Percentiles rank a stretch among this genome's conserved stretches.
These are phyloP conservation scores for Solanum appendiculatum DNA, from an alignment of 257 asterid species.

Conservation along the genomic window DNA sequence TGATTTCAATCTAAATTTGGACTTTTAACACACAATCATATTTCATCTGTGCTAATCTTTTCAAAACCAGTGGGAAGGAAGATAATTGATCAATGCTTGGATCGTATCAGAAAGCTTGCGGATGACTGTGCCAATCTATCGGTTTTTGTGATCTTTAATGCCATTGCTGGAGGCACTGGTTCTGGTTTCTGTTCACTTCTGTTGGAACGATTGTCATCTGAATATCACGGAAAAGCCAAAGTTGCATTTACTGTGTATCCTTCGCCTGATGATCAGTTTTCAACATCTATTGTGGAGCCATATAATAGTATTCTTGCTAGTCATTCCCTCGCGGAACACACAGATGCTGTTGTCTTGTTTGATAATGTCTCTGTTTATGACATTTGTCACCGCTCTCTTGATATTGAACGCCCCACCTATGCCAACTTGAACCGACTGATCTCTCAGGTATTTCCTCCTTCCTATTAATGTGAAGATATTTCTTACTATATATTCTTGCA, in stretches of 20 bases:
- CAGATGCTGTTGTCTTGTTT: not conserved
- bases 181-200: not conserved
- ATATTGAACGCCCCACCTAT: not conserved
- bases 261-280: not conserved
- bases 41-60: too few relatives aligned
- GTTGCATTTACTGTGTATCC: not conserved
- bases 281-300: constrained; percentile 11
- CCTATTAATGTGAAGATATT: too few relatives aligned
- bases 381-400: not conserved
- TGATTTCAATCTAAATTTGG: too few relatives aligned
- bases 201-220: not conserved
- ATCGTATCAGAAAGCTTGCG: not conserved
- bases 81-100: not conserved
- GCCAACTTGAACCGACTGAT: constrained; percentile 8
- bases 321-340: constrained; percentile 2
- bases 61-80: not conserved
- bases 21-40: not conserved
- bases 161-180: not conserved
- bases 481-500: too few relatives aligned
- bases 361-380: not conserved
- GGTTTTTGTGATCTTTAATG: not conserved
- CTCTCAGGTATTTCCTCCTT: too few relatives aligned
- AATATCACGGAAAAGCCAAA: not conserved
- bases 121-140: not conserved
- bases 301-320: constrained; percentile 6